These are phyloP conservation scores for Aspergillus tamarii DNA, from an alignment of 2,329 filamentous ascomycete species.

Conservation along the genomic window DNA sequence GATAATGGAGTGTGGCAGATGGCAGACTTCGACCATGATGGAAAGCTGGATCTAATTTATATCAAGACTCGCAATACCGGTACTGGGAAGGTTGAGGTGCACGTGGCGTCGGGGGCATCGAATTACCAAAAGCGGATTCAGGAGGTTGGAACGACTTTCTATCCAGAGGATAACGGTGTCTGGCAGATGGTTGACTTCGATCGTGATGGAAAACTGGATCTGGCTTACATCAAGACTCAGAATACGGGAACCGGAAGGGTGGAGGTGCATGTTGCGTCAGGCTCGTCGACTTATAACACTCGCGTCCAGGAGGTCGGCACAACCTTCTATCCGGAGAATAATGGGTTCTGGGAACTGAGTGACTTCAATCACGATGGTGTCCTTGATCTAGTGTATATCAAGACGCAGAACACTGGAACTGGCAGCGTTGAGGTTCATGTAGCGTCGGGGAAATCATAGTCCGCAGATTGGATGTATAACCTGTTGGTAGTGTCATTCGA, in stretches of 20 bases:
- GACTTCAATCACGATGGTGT: slow-evolving; percentile 16
- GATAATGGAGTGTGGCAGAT: slow-evolving; percentile 19
- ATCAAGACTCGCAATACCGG: slow-evolving; percentile 21
- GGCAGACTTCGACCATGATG: slow-evolving; percentile 17
- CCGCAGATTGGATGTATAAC: neutral
- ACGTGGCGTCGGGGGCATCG: slow-evolving; percentile 18
- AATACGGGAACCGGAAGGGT: slow-evolving; percentile 19
- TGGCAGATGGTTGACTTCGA: slow-evolving; percentile 21
- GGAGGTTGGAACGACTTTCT: slow-evolving; percentile 64
- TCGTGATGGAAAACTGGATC: slow-evolving; percentile 17
- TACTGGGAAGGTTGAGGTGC: slow-evolving; percentile 19
- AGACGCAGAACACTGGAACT: slow-evolving; percentile 17
- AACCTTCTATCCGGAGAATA: slow-evolving; percentile 50
- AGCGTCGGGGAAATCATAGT: slow-evolving; percentile 10
- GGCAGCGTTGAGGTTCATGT: slow-evolving; percentile 18
- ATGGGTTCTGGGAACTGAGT: slow-evolving; percentile 16
- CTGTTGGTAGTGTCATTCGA: neutral
- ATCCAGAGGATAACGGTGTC: slow-evolving; percentile 14
- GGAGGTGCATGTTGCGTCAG: slow-evolving; percentile 21
- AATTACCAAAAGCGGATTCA: slow-evolving; percentile 59
- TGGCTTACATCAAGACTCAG: slow-evolving; percentile 19
- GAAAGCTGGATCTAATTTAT: slow-evolving; percentile 17
- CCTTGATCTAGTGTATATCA: slow-evolving; percentile 20
- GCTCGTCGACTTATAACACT: slow-evolving; percentile 17
- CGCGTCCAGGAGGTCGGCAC: slow-evolving; percentile 32